phyloP scores from a whole-genome alignment of 1,139 yeast species.

The Sugiyamaella castrensis region DNA sequence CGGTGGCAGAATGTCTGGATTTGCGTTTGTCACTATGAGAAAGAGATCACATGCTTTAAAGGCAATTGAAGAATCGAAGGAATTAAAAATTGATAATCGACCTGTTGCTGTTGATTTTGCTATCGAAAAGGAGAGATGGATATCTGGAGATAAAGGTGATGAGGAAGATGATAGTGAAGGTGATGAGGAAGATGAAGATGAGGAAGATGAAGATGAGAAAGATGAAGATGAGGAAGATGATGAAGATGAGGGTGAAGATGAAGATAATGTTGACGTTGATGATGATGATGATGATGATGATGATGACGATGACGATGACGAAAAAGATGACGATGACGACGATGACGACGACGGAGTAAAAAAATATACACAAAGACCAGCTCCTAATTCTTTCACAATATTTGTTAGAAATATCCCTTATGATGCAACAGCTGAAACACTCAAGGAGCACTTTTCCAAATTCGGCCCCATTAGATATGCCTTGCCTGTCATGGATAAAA shows the following conservation, averaged over 20 bases:
- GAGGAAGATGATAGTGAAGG: conserved; percentile 40
- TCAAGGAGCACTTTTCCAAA: conserved; percentile 70
- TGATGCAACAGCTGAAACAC: conserved; percentile 79
- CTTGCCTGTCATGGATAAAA: conserved; percentile 83
- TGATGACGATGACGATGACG: conserved; percentile 35
- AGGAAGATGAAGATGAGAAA: conserved; percentile 31
- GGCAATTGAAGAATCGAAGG: conserved; percentile 72
- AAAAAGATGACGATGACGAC: conserved; percentile 31
- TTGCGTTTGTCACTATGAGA: conserved; percentile 91
- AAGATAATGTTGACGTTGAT: conserved; percentile 27
- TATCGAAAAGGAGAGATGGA: conserved; percentile 82
- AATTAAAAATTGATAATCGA: conserved; percentile 82
- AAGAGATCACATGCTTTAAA: conserved; percentile 71
- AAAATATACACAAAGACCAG: conserved; percentile 36
- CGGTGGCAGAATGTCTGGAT: conserved; percentile 90
- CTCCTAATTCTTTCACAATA: conserved; percentile 40
- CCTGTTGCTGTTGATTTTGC: conserved; percentile 95
- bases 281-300: conserved; percentile 29
- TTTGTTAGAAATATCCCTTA: conserved; percentile 94
- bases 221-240: conserved; percentile 27
- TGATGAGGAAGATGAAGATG: conserved; percentile 33
- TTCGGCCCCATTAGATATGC: conserved; percentile 93
- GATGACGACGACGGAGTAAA: conserved; percentile 39
- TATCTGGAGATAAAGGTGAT: conserved; percentile 41
- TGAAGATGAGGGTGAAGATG: conserved; percentile 30